Evolutionary conservation across 2,329 filamentous ascomycete species (phyloP), one percentile per base, ranked within the genome.

Genomic region (Colletotrichum godetiae): DNA sequence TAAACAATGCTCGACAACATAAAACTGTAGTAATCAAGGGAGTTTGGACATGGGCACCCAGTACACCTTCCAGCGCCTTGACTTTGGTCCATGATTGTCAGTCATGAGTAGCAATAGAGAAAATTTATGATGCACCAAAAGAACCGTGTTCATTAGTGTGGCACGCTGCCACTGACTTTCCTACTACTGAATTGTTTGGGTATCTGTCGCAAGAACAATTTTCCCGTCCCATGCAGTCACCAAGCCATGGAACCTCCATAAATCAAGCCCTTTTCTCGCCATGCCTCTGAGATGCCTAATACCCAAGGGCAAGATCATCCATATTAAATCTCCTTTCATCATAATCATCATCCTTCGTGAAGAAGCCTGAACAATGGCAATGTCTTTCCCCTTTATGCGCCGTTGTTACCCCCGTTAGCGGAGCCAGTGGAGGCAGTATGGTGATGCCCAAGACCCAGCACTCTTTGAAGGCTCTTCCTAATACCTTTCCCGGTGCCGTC

Each of bases 401-500:
- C 42, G 13, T 12, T 57, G n/a, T 67, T 69, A 15, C 65, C 71
- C 11, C 57, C 71, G n/a, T 33, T 55, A 22, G 53, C 15, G 6
- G 53, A n/a, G 55, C 61, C 52, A 22, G 67, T n/a, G 11, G 69
- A 24, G 33, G 35, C 35, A 46, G 46, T 33, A 22, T 64, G 35
- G 52, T 71, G 64, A 58, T 78, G 67, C 4, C 84, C 83, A 33
- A 87, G 80, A 31, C 84, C 84, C 5, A 88, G 78, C 3, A 86
- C 86, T 75, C 82, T 83, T 72, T 87, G 85, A 71, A 88, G 74
- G 75, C 87, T 88, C 71, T 83, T 81, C 67, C 86, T 80, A 55
- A 88, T 83, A 1, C 83, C 83, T 74, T 85, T 86, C 2, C 81
- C 81, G 1, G 78, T 77, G 5, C 77, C 73, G 24, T 80, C 77